Base-by-base conservation (phyloP, 2,329 filamentous ascomycete genomes). In the Penicillium sp. region DNA sequence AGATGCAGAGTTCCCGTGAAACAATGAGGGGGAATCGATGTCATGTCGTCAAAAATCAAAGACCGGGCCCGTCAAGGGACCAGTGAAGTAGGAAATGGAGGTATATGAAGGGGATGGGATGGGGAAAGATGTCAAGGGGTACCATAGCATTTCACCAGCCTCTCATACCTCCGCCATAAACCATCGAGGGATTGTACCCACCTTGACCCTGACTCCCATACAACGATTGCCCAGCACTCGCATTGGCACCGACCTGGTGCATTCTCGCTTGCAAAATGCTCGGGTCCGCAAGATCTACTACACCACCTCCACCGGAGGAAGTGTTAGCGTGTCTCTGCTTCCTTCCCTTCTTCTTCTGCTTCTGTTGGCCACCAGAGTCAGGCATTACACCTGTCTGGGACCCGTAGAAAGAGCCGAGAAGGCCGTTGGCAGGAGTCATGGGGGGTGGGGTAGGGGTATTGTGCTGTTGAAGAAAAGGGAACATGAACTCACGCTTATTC, bases 271-370 rank as follows among this genome's bases (percentile, higher is more conserved):
- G 92, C 84, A 97, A 87, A 85, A 97, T 97, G 85, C 91, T 96
- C 85, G 93, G 93, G 91, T 97, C 92, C 84, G 90, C 91, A 92
- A 96, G 91, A 95, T 97, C 92, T 83, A 95, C 92, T 93, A 97
- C 87, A 83, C 91, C 92, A 90, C 91, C 91, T 86, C 92, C 92
- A 87, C 92, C 96, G 87, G 93, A 97, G 90, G 92, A 96, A 93
- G 93, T 97, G 91, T 97, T 96, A 94, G 92, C 93, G 88, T 97
- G 92, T 88, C 92, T 95, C 85, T 97, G 93, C 91, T 97, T 97
- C 87, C 96, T 97, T 83, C 92, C 92, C 91, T 96, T 96, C 87
- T 96, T 97, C 89, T 96, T 96, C 86, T 95, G 92, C 88, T 96
- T 95, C 81, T 90, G 88, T 75, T 79, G 77, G 81, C 89, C 57